phyloP scores from a whole-genome alignment of 129 eudicot species.

The Tagetes patula region DNA sequence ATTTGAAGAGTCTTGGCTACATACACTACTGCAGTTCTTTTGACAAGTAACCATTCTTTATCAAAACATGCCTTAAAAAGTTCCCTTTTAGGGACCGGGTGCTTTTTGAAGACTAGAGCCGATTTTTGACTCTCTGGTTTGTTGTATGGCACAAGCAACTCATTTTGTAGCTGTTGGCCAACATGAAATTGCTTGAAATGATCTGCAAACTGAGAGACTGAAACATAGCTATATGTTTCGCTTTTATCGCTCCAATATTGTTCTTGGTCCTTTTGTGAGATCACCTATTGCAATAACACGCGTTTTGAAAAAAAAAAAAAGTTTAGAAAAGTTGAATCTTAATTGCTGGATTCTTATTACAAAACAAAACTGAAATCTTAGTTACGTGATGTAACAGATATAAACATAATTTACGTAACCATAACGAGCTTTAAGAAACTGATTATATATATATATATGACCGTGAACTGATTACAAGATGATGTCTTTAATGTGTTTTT shows the following conservation, averaged over 20 bases:
- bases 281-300: slow-evolving; percentile 30
- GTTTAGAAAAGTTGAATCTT: not conserved
- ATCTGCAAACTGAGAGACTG: slow-evolving; percentile 30
- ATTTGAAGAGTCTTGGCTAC: slow-evolving; percentile 40
- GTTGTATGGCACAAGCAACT: slow-evolving; percentile 19
- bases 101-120: slow-evolving; percentile 35
- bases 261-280: slow-evolving; percentile 39
- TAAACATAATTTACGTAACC: not conserved
- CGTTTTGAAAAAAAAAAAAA: not conserved
- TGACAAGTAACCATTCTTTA: slow-evolving; percentile 34
- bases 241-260: slow-evolving; percentile 38
- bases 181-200: slow-evolving; percentile 36
- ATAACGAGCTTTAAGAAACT: not conserved
- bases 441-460: too few species aligned
- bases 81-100: slow-evolving; percentile 28
- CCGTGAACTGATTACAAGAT: not conserved
- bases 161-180: slow-evolving; percentile 26
- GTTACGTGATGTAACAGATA: not conserved
- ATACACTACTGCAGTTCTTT: slow-evolving; percentile 34
- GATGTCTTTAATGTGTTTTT: not conserved
- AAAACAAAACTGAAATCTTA: not conserved
- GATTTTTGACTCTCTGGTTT: slow-evolving; percentile 17
- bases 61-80: slow-evolving; percentile 39
- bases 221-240: slow-evolving; percentile 25
- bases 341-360: too few species aligned